Evolutionary conservation across 2,329 filamentous ascomycete genomes (phyloP), one percentile per base, ranked within the genome.

Genomic region (Paramyrothecium sp.): DNA sequence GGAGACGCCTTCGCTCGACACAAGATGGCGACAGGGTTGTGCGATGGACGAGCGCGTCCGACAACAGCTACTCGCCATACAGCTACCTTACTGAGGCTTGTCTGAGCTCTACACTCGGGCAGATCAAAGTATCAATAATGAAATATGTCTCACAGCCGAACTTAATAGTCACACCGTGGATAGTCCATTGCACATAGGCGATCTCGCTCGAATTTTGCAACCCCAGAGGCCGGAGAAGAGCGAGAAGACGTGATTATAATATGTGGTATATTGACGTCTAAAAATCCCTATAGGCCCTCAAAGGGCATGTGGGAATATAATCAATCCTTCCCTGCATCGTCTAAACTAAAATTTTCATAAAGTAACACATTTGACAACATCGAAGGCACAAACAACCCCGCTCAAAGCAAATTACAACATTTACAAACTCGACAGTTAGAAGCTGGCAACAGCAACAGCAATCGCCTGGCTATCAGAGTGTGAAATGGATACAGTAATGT

Each of bases 391-490:
- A 60, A 59, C 61, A 63, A 44, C 5, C 5, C 38, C 38, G 38
- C 38, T 44, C 13, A 44, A 19, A 60, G 54, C 60, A 63, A 56
- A 61, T 51, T 12, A 44, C 38, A 7, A 16, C 38, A 44, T 19
- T 17, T 30, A 16, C n/a, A 44, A 17, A 16, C 13, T 44, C n/a
- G 13, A 44, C 13, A 44, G 58, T 72, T 85, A 92, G 69, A 95
- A 90, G 56, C 86, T 89, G 56, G 92, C 89, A 59, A 96, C 89
- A 2, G 96, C 95, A 68, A 99, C 91, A 50, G 95, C 94, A 69
- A 98, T 93, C 60, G 95, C 93, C 77, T 99, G 95, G 58, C 83
- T 88, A 66, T 98, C 94, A 44, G 90, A 95, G 77, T 99, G 96
- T 67, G 94, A 97, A 71, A 99, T 97, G 70, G 92, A 97, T 65